Evolutionary conservation across 805 yeast genomes (phyloP), one percentile per base, ranked within the genome.

Genomic region (Spathaspora arborariae): DNA sequence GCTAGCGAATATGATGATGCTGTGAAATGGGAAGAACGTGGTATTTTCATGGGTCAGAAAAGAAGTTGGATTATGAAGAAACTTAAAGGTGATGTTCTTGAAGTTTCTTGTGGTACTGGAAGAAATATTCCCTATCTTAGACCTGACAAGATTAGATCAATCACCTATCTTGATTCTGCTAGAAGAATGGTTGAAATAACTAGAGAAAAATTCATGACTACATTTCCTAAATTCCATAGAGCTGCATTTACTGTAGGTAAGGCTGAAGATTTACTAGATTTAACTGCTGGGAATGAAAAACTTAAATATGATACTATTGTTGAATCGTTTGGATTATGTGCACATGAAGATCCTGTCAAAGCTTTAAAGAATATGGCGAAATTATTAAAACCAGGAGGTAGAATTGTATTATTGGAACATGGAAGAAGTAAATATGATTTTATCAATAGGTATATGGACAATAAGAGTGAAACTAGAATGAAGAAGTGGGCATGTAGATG

Each of bases 401-500:
- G 94, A 65, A 81, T 94, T 20, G 80, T 92, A 1, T 72, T 94
- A 21, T 70, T 94, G 46, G 99, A 94, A 62, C 99, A 94, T 60
- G 99, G 99, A 2, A 75, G 97, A 56, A 88, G 97, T 45, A 74
- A 81, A 0, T 89, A 83, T 70, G 84, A 81, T 45, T 80, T 84
- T 44, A 78, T 94, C 54, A 94, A 94, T 65, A 77, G 80, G 22
- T 81, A 85, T 46, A 72, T 94, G 63, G 97, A 94, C 63, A 79
- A 80, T 50, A 75, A 94, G 51, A 91, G 97, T 3, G 90, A 81
- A 51, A 79, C 81, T 55, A 84, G 97, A 65, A 79, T 91, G 68
- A 80, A 85, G 49, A 81, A 84, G 2, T 94, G 98, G 97, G 99
- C 97, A 1, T 94, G 99, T 65, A 75, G 98, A 59, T 94, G 98